phyloP scores from a whole-genome alignment of 257 asterid species.

The Linderniella brevidens region DNA sequence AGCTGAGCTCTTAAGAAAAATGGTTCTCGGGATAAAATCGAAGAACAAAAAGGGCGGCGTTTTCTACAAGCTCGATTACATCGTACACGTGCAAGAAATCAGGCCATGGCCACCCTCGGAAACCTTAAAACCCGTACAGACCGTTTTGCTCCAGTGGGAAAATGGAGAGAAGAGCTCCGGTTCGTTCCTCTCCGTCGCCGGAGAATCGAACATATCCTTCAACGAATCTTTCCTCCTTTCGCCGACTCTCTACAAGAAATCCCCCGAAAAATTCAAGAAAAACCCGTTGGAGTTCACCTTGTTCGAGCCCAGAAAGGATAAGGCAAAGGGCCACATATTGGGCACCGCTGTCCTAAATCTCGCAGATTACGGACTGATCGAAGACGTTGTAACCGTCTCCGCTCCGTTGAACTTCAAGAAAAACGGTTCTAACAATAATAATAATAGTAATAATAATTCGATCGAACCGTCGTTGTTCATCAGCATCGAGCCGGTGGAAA shows the following conservation, averaged over 20 bases:
- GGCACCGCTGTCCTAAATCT: conserved; percentile 56
- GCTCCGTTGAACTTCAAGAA: conserved; percentile 58
- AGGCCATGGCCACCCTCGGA: conserved; percentile 9
- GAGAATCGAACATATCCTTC: neutral
- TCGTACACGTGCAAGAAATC: conserved; percentile 2
- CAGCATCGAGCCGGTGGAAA: conserved; percentile 42
- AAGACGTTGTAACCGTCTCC: conserved; percentile 23
- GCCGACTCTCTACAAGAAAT: conserved; percentile 31
- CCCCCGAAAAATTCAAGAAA: conserved; percentile 38
- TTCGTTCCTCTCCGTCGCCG: conserved; percentile 3
- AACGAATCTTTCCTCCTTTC: conserved; percentile 19
- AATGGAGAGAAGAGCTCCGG: conserved; percentile 2
- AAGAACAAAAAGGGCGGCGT: conserved; percentile 5
- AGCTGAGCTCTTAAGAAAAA: neutral
- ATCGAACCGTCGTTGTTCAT: conserved; percentile 42
- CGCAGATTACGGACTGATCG: conserved; percentile 55
- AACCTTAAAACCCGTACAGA: conserved; percentile 1
- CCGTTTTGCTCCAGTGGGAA: conserved; percentile 6
- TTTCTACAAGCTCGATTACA: neutral
- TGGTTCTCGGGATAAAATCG: conserved; percentile 2
- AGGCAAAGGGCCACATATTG: conserved; percentile 43
- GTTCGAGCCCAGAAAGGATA: conserved; percentile 63
- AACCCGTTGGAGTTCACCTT: conserved; percentile 54
- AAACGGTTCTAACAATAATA: neutral
- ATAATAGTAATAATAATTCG: conserved; percentile 17